Base-by-base conservation (phyloP, 2,329 filamentous ascomycete species). In the Fusarium sp. region DNA sequence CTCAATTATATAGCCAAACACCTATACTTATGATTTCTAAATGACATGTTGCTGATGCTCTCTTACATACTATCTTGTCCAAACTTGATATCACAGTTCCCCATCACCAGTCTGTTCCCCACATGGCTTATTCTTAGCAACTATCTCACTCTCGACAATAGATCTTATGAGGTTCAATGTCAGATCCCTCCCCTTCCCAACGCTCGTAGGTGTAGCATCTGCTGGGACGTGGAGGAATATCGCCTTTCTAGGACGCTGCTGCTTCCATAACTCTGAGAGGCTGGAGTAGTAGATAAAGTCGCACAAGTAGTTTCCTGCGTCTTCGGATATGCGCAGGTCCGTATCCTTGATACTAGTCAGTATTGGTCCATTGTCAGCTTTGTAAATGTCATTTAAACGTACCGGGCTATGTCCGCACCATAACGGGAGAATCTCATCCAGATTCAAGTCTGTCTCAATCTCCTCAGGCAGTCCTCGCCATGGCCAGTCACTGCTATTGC, bases 241-340 rank as follows among this genome's bases (percentile, higher is more conserved):
- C 7, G 91, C 87, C 56, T 84, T 84, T 55, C 79, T 79, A 20
- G 79, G 77, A 61, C 82, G 74, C 43, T 80, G 72, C 45, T 80
- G 76, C 73, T 83, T 85, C 70, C 79, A 81, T 34, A 88, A 78
- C 58, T 88, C 80, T 20, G 89, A 83, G 69, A 93, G 76, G 62
- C 88, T 91, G 8, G 87, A 88, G 77, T 88, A 93, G 77, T 91
- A 92, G 68, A 91, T 93, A 73, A 92, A 94, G 74, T 94, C 91
- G 77, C 91, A 94, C 17, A 94, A 81, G 76, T 90, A 94, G 20
- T 85, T 85, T 4, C 91, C 91, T 0, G 91, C 88, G 68, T 94
- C 89, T 42, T 88, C 84, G 0, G 90, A 93, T 38, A 91, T 80
- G 30, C 87, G 83, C 9, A 89, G 75, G 64, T 85, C 82, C 48